phyloP scores from a whole-genome alignment of 306 rosid genomes.

The Comarum palustre region DNA sequence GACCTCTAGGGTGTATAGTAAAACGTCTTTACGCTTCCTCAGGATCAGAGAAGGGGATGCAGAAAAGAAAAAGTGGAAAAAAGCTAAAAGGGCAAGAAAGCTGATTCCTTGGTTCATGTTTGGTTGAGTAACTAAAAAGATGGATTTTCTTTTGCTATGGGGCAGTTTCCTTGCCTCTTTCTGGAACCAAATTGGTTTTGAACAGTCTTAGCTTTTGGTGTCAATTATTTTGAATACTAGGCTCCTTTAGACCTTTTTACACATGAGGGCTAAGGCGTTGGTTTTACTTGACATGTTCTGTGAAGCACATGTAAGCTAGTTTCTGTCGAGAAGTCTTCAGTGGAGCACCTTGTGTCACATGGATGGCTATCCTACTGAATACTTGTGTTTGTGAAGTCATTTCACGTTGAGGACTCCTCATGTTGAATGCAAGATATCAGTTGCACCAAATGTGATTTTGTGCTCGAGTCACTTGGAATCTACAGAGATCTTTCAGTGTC shows the following conservation, averaged over 20 bases:
- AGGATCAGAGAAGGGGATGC: constrained; percentile 50
- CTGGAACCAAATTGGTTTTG: constrained; percentile 30
- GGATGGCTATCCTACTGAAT: background rate
- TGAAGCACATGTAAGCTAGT: background rate
- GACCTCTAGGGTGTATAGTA: background rate
- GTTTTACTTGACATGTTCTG: background rate
- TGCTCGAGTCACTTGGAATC: background rate
- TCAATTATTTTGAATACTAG: constrained; percentile 18
- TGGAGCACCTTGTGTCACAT: background rate
- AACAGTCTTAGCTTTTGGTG: constrained; percentile 21
- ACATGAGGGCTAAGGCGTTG: background rate
- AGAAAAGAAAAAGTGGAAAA: constrained; percentile 25
- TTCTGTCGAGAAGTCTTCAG: background rate
- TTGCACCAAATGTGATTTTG: background rate
- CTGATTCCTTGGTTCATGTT: constrained; percentile 40
- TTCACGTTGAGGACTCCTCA: too few species aligned
- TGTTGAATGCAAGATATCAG: background rate
- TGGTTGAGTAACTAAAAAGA: constrained; percentile 36
- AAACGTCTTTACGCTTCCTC: constrained; percentile 48
- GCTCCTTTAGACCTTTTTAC: constrained; percentile 18
- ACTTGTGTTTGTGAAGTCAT: background rate
- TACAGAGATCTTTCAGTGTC: constrained; percentile 5
- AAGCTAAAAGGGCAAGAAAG: constrained; percentile 41
- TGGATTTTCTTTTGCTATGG: constrained; percentile 38
- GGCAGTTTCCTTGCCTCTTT: constrained; percentile 34